Evolutionary conservation across 1,139 yeast species (phyloP).

Genomic region (Fermentozyma sake): DNA sequence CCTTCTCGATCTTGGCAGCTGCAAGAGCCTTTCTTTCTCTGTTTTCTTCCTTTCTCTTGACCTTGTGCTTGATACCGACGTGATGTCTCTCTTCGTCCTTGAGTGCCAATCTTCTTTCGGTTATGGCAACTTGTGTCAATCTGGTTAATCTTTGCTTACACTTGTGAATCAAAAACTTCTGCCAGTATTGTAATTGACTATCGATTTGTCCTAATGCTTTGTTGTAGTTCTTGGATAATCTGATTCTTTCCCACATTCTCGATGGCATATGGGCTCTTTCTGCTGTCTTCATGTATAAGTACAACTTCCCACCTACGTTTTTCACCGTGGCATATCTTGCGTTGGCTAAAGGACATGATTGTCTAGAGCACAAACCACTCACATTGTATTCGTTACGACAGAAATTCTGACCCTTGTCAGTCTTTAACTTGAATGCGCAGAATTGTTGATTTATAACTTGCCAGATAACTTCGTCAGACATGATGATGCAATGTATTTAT

Average conservation of each 20-base stretch:
- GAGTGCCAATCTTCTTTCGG: constrained; percentile 91
- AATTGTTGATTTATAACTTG: constrained; percentile 86
- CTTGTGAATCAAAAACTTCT: constrained; percentile 82
- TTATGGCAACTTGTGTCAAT: constrained; percentile 89
- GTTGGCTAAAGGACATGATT: constrained; percentile 94
- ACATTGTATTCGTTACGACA: constrained; percentile 89
- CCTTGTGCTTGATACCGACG: constrained; percentile 90
- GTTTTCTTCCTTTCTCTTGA: constrained; percentile 86
- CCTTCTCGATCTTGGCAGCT: constrained; percentile 94
- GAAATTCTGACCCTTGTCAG: constrained; percentile 75
- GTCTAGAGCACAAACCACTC: constrained; percentile 85
- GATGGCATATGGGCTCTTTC: constrained; percentile 96
- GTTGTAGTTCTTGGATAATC: constrained; percentile 80
- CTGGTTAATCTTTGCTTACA: constrained; percentile 95
- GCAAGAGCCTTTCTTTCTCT: constrained; percentile 94
- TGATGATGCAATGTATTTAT: no score
- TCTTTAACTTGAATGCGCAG: constrained; percentile 81
- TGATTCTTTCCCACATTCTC: constrained; percentile 90
- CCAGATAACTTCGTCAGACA: constrained; percentile 75
- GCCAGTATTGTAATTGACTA: constrained; percentile 86
- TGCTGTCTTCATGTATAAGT: constrained; percentile 93
- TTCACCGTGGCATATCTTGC: constrained; percentile 95
- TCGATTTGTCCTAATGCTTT: constrained; percentile 87
- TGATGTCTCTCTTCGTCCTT: constrained; percentile 89
- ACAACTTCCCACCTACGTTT: constrained; percentile 79